These are phyloP conservation scores for Metschnikowia cubensis DNA, from an alignment of 805 yeast species.

Conservation along the genomic window DNA sequence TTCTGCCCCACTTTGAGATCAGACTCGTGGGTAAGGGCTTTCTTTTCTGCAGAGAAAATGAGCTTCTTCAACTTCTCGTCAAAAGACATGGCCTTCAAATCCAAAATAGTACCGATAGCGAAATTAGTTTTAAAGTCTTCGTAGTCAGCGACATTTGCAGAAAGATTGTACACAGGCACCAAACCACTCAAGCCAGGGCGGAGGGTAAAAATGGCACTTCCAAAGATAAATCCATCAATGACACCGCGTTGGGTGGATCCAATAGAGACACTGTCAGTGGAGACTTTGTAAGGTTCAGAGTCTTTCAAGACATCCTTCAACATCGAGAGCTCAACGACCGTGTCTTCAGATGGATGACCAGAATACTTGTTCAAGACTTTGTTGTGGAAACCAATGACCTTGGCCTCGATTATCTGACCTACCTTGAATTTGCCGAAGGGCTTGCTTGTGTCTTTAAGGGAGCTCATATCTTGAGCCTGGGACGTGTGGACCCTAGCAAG, in stretches of 20 bases:
- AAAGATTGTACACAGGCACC: constrained; percentile 59
- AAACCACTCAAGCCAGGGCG: constrained; percentile 68
- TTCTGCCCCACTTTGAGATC: constrained; percentile 53
- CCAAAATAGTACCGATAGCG: constrained; percentile 71
- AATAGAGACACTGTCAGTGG: constrained; percentile 30
- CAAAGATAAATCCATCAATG: constrained; percentile 60
- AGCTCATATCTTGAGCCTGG: constrained; percentile 53
- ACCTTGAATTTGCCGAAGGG: constrained; percentile 59
- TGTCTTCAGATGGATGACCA: constrained; percentile 47
- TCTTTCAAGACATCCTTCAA: constrained; percentile 39
- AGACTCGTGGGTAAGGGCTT: constrained; percentile 36
- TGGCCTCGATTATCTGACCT: constrained; percentile 57
- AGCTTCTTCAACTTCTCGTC: constrained; percentile 53
- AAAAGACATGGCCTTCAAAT: constrained; percentile 49
- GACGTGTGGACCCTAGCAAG: constrained; percentile 79
- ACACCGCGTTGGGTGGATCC: constrained; percentile 56
- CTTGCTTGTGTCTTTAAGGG: constrained; percentile 51
- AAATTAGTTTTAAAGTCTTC: constrained; percentile 50
- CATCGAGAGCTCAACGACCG: constrained; percentile 61
- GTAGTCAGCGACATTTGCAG: constrained; percentile 48
- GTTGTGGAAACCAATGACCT: constrained; percentile 75
- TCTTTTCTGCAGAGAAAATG: constrained; percentile 47
- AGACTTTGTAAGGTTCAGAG: constrained; percentile 12
- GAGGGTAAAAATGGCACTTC: constrained; percentile 63
- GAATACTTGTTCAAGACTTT: constrained; percentile 62